phyloP scores from a whole-genome alignment of 257 asterid species.

The Mentha longifolia region DNA sequence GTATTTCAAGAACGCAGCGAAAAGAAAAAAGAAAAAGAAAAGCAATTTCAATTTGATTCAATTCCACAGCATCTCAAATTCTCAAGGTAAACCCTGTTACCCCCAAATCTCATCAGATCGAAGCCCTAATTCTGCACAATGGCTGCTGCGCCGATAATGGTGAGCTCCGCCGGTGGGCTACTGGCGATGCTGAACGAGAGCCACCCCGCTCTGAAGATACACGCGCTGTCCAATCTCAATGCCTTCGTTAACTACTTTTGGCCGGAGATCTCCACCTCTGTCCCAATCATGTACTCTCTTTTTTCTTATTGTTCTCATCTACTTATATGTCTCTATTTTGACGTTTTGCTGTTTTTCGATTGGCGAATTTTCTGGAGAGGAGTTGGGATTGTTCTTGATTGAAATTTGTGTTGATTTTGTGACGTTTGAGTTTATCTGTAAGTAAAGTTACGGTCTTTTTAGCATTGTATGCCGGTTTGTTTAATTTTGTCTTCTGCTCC shows the following conservation, averaged over 20 bases:
- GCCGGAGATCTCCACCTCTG: slow-evolving; percentile 95
- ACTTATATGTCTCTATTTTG: background rate
- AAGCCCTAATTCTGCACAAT: slow-evolving; percentile 33
- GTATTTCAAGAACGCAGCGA: background rate
- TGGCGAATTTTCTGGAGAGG: background rate
- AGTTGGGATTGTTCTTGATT: slow-evolving; percentile 17
- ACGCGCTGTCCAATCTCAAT: slow-evolving; percentile 86
- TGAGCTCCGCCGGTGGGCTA: slow-evolving; percentile 87
- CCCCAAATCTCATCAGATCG: slow-evolving; percentile 38
- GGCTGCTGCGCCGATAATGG: slow-evolving; percentile 78
- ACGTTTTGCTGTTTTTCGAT: background rate
- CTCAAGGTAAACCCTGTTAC: background rate
- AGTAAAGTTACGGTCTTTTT: background rate
- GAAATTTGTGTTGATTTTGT: slow-evolving; percentile 12
- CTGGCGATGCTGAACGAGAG: slow-evolving; percentile 91
- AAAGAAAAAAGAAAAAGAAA: background rate
- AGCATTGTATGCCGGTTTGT: background rate
- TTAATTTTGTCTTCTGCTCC: background rate
- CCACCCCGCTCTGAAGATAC: slow-evolving; percentile 78
- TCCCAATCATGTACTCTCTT: slow-evolving; percentile 62
- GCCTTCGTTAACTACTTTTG: slow-evolving; percentile 78
- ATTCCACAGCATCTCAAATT: slow-evolving; percentile 1
- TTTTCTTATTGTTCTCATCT: background rate
- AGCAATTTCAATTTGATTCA: background rate
- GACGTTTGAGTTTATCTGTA: background rate